Evolutionary conservation across 305 asterid species (phyloP), one percentile per base, ranked within the genome.

Genomic region (Fraxinus greggii): DNA sequence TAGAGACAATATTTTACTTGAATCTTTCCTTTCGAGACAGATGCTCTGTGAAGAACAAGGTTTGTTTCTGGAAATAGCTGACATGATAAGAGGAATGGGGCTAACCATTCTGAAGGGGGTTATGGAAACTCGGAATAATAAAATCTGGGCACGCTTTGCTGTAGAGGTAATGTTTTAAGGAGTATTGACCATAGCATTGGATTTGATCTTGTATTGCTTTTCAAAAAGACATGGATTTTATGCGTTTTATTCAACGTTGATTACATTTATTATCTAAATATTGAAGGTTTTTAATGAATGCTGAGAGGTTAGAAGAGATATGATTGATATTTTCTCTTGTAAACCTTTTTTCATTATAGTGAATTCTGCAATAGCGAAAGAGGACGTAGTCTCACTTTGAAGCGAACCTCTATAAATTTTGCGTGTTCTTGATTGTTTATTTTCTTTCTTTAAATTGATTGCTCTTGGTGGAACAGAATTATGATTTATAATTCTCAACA

Each of bases 31-130:
- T 63, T 80, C 19, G 23, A 40, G 26, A 79, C 93, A 93, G 98
- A 93, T 93, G 94, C 91, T 93, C 36, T 91, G 97, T 78, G 94
- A 91, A 86, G 93, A 91, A 89, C 82, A 90, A 56, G 97, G 94
- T 28, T 75, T 86, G 80, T 93, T 92, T 86, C 81, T 92, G 79
- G 98, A 93, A 85, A 92, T 92, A 85, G 98, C 98, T 33, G 98
- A 91, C 82, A 88, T 86, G 70, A 87, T 93, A 81, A 88, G 94
- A 85, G 94, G 97, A 28, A 85, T 93, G 84, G 95, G 95, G 38
- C 80, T 93, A 79, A 92, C 95, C 74, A 93, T 93, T 79, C 82
- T 93, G 78, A 93, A 89, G 84, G 98, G 98, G 56, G 87, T 91
- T 70, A 91, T 92, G 94, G 98, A 93, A 86, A 88, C 91, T 70